These are phyloP conservation scores for Phascolomyces articulosus DNA, from an alignment of 371 early-diverging fungal species.

Conservation along the genomic window DNA sequence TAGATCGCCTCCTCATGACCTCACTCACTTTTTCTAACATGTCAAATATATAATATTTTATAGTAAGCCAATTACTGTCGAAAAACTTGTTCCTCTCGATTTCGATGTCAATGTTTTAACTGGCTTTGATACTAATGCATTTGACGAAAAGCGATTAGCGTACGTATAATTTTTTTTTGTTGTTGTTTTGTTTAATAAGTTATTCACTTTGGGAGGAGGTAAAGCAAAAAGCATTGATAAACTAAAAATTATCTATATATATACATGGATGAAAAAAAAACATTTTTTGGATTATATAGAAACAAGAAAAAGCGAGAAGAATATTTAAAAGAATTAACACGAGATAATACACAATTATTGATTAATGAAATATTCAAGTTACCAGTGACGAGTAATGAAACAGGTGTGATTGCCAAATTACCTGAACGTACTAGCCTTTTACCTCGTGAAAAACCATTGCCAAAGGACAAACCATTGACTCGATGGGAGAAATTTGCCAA, in stretches of 20 bases:
- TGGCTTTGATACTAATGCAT: constrained; percentile 80
- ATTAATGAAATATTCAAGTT: constrained; percentile 89
- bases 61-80: constrained; percentile 67
- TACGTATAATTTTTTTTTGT: constrained; percentile 26
- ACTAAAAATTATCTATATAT: background rate
- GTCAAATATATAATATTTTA: no score
- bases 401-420: constrained; percentile 83
- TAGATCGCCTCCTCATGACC: no score
- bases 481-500: constrained; percentile 99
- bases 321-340: constrained; percentile 71
- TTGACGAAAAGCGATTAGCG: constrained; percentile 68
- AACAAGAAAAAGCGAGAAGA: constrained; percentile 42
- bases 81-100: constrained; percentile 82
- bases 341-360: constrained; percentile 87
- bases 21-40: no score
- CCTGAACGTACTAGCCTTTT: constrained; percentile 68
- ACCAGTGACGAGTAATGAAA: constrained; percentile 71
- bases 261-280: no score
- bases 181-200: no score
- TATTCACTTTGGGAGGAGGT: no score
- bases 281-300: background rate
- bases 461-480: constrained; percentile 87
- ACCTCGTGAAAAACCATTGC: constrained; percentile 93
- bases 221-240: background rate
- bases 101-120: constrained; percentile 84